Base-by-base conservation (phyloP, 2,329 filamentous ascomycete genomes). In the Monosporascus sp. region DNA sequence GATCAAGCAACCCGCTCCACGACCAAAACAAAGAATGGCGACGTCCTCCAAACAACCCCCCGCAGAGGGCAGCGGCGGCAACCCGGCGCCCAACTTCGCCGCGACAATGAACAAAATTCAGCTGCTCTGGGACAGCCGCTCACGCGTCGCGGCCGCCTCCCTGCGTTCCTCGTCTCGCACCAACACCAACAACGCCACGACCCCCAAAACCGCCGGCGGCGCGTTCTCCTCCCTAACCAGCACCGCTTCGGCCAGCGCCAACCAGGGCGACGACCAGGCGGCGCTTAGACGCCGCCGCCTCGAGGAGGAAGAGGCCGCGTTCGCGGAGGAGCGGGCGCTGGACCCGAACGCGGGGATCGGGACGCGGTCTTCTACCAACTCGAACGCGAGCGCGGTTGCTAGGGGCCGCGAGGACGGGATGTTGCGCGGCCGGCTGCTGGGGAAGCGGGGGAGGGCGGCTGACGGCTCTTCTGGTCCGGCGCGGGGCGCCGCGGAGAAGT, bases 71-170 rank as follows among this genome's bases (percentile, higher is more conserved):
- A 14, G n/a, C 37, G 36, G 45, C 38, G 45, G 52, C 41, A 69
- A 68, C 59, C 66, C 66, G 16, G 65, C 66, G 51, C 66, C 66
- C 36, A 55, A 65, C 55, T 67, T 62, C 61, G 50, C 59, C n/a
- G 54, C 58, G 24, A 56, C 55, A 50, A 67, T 66, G 64, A 69
- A 69, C 63, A 58, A 59, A 17, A 64, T 69, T 47, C 63, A 66
- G 19, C 59, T 55, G 11, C 61, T 62, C 19, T 50, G 64, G 49
- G 61, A 67, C 46, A 58, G 59, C 4, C 57, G 56, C 1, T 51
- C 60, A 4, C 58, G 56, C 48, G 44, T 56, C 46, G 55, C 46
- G n/a, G 52, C 55, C 38, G 11, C 50, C 8, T 55, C 51, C 31
- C 55, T 57, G 48, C 54, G 38, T 16, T 52, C 55, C 49, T 52